These are phyloP conservation scores for Xylariales sp. DNA, from an alignment of 2,329 filamentous ascomycete genomes.

Conservation along the genomic window DNA sequence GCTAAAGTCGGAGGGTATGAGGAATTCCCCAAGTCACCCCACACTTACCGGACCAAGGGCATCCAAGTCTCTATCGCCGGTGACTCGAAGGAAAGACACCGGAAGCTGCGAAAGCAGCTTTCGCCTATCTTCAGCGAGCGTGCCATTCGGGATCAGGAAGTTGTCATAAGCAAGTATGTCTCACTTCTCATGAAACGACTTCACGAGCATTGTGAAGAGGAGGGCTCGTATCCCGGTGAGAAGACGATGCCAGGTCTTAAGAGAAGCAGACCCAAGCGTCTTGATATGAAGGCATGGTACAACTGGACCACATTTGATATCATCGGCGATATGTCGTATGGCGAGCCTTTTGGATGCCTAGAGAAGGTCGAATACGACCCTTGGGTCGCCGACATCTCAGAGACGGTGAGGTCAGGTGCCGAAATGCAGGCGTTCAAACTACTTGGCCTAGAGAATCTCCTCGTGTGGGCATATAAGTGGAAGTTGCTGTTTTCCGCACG, in stretches of 20 bases:
- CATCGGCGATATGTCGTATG: slow-evolving; percentile 17
- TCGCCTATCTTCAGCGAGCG: slow-evolving; percentile 17
- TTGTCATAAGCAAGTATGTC: slow-evolving; percentile 16
- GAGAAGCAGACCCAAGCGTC: neutral
- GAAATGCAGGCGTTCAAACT: neutral
- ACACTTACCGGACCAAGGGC: slow-evolving; percentile 16
- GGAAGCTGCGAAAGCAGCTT: slow-evolving; percentile 9
- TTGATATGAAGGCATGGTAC: slow-evolving; percentile 9
- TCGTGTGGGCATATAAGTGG: neutral
- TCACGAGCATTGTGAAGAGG: slow-evolving; percentile 1
- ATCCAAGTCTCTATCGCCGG: slow-evolving; percentile 21
- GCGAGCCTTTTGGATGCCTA: slow-evolving; percentile 15
- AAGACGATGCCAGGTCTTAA: too few species aligned
- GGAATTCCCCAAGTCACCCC: slow-evolving; percentile 23
- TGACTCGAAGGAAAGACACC: slow-evolving; percentile 17
- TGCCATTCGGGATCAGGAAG: slow-evolving; percentile 17
- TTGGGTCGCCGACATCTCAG: slow-evolving; percentile 15
- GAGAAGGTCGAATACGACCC: slow-evolving; percentile 10
- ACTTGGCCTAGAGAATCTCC: neutral
- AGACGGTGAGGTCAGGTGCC: neutral
- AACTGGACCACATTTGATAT: slow-evolving; percentile 19
- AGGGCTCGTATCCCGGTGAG: neutral
- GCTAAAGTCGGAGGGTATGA: slow-evolving; percentile 18
- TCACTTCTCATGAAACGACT: slow-evolving; percentile 15
- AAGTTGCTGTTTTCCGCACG: too few species aligned